Conservation (phyloP, 768 basidiomycete species). For the Suillus fuscotomentosus region DNA sequence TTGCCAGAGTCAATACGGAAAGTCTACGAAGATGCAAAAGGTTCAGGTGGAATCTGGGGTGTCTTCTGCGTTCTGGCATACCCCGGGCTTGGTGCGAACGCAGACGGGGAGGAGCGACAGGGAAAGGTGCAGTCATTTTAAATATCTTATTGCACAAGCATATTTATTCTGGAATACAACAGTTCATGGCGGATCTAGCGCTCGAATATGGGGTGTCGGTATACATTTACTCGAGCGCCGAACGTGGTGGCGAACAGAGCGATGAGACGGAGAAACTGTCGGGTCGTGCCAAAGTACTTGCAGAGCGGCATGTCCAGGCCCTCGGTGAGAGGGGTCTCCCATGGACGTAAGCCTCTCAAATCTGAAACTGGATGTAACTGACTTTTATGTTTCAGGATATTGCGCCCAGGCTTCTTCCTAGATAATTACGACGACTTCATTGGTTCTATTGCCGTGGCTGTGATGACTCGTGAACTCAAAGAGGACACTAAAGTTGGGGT, state of each 20-base stretch:
- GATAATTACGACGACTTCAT: conserved; percentile 38
- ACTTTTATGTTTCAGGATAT: conserved; percentile 24
- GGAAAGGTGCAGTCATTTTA: conserved; percentile 31
- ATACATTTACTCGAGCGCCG: conserved; percentile 38
- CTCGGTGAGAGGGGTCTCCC: conserved; percentile 29
- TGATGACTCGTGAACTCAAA: conserved; percentile 34
- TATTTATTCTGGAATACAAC: background rate
- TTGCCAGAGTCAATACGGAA: conserved; percentile 24
- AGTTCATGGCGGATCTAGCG: conserved; percentile 37
- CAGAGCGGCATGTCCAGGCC: conserved; percentile 35
- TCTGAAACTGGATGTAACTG: background rate
- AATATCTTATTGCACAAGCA: background rate
- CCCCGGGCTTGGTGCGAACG: conserved; percentile 40
- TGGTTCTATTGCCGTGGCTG: conserved; percentile 34
- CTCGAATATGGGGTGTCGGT: conserved; percentile 34
- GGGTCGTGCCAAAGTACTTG: conserved; percentile 34
- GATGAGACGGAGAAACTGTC: conserved; percentile 28
- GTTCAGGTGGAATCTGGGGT: conserved; percentile 34
- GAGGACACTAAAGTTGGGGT: conserved; percentile 31
- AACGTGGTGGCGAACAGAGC: conserved; percentile 36
- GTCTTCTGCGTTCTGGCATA: conserved; percentile 39
- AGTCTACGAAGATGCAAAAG: conserved; percentile 35
- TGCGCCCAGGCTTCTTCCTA: conserved; percentile 45
- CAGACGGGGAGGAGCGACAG: conserved; percentile 38
- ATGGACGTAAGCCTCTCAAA: conserved; percentile 36